Evolutionary conservation across 2,329 filamentous ascomycete species (phyloP), one percentile per base, ranked within the genome.

Genomic region (Neobulgaria alba): DNA sequence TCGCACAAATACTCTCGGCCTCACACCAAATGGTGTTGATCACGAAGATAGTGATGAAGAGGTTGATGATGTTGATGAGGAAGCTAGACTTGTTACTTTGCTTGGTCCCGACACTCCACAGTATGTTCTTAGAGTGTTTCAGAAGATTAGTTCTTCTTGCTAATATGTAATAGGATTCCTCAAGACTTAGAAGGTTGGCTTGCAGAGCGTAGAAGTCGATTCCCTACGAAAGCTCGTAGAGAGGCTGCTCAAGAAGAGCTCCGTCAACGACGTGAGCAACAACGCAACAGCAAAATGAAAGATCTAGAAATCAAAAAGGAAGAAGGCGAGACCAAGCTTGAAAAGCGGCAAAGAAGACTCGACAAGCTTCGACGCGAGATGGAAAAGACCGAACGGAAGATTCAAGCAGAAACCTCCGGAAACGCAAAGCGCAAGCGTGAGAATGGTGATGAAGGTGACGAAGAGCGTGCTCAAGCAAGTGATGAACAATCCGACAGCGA

Each of bases 151-250:
- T 48, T 50, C 44, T 52, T 59, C 40, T 58, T 55, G 56, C 42
- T 63, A 61, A 53, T 49, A 19, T 32, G 36, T 17, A 26, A 72
- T 52, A 61, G 59, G 45, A 36, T 59, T 35, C 59, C 71, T 12
- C 75, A 75, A 43, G 88, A 95, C 56, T 71, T 95, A 41, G 73
- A 77, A 17, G 75, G 77, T 5, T 96, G 87, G 78, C 77, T 93
- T 48, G 78, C 78, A 36, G 87, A 95, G 61, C 78, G 90, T 44
- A 82, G 73, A 57, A 82, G 77, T 50, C 80, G 82, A 38, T 96
- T 77, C 59, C 90, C 90, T 2, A 95, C 89, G 2, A 76, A 77
- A 59, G 76, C 77, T 44, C 79, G 85, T 41, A 67, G 79, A 47
- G 72, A 77, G 46, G 76, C 76, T 48, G 85, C 75, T 61, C 74